These are phyloP conservation scores for Plasmodium inui DNA, from an alignment of 169 alveolate genomes.

Conservation along the genomic window DNA sequence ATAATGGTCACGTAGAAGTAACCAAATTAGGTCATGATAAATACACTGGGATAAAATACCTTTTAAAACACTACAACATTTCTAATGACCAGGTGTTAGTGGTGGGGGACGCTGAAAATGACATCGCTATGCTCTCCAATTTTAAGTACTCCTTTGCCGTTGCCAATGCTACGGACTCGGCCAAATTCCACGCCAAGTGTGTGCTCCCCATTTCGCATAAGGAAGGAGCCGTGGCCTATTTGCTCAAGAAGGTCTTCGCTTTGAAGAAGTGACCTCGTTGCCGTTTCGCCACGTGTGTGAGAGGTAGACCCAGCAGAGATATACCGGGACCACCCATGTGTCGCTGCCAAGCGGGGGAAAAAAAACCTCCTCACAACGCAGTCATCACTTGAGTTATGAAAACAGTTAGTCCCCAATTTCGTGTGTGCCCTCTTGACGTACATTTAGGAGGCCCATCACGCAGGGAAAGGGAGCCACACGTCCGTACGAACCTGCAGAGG, in stretches of 20 bases:
- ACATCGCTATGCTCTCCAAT: slow-evolving; percentile 63
- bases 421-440: too few relatives aligned
- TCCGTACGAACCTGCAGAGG: not conserved
- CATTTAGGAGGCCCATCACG: too few relatives aligned
- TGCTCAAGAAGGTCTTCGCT: slow-evolving; percentile 50
- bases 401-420: too few relatives aligned
- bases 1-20: slow-evolving; percentile 71
- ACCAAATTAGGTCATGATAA: slow-evolving; percentile 70
- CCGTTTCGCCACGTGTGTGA: not conserved
- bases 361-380: too few relatives aligned
- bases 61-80: slow-evolving; percentile 52
- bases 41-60: slow-evolving; percentile 60
- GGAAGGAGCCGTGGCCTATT: slow-evolving; percentile 73
- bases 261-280: slow-evolving; percentile 26
- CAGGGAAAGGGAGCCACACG: too few relatives aligned
- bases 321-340: too few relatives aligned
- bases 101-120: slow-evolving; percentile 75
- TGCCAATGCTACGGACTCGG: slow-evolving; percentile 67
- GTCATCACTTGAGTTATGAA: too few relatives aligned
- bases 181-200: slow-evolving; percentile 59
- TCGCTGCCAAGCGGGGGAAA: too few relatives aligned
- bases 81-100: slow-evolving; percentile 67
- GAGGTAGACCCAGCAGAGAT: not conserved
- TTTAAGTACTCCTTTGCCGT: slow-evolving; percentile 72
- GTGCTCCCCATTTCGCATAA: slow-evolving; percentile 47